Conservation (phyloP, 208 protist genomes). For the Leishmania guyanensis region DNA sequence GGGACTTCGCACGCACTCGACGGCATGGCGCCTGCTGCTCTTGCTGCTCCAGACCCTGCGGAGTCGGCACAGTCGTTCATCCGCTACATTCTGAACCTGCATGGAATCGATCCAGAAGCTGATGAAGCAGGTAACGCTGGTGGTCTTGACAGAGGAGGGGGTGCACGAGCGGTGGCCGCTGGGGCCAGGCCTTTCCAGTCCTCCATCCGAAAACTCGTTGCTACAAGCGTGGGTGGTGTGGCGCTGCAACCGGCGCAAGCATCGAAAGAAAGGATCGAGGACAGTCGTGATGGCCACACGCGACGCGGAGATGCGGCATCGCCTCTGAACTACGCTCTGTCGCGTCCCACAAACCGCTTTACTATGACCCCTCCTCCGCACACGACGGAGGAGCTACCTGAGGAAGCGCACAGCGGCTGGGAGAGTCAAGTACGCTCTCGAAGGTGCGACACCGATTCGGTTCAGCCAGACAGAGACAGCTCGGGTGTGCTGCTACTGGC, state of each 20-base stretch:
- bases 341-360: not conserved
- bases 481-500: conserved; percentile 53
- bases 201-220: not conserved
- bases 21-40: not conserved
- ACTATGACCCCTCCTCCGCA: not conserved
- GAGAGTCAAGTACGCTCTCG: not conserved
- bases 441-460: not conserved
- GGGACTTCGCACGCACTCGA: not conserved
- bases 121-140: not conserved
- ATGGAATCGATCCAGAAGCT: conserved; percentile 7
- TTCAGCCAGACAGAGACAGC: not conserved
- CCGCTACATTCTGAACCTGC: conserved; percentile 6
- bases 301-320: not conserved
- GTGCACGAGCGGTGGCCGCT: not conserved
- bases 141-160: not conserved
- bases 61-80: conserved; percentile 19
- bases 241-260: not conserved
- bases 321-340: not conserved
- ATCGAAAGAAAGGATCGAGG: not conserved
- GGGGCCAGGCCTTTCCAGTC: not conserved
- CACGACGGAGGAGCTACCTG: not conserved
- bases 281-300: not conserved
- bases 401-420: not conserved
- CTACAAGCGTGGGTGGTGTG: not conserved
- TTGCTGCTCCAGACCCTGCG: not conserved